phyloP scores from a whole-genome alignment of 768 basidiomycete species.

The Suillus decipiens region DNA sequence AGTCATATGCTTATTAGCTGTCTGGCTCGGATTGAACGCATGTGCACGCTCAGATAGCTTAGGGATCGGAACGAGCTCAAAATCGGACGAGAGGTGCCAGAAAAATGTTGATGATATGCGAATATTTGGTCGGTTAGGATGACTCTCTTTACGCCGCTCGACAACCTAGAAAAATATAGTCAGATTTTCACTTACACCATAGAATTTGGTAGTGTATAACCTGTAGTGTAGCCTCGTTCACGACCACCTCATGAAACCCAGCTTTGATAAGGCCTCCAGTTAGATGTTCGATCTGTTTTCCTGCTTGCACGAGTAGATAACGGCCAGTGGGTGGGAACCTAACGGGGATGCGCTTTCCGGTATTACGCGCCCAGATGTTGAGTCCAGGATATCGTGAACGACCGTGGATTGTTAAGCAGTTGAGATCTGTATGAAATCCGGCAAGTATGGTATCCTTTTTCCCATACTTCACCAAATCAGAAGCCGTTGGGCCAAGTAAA shows the following conservation, averaged over 20 bases:
- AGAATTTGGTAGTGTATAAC: slow-evolving; percentile 40
- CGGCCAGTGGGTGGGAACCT: slow-evolving; percentile 80
- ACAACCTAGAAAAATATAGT: slow-evolving; percentile 50
- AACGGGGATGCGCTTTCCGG: slow-evolving; percentile 86
- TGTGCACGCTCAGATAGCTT: slow-evolving; percentile 50
- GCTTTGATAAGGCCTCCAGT: slow-evolving; percentile 86
- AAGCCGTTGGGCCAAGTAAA: slow-evolving; percentile 91
- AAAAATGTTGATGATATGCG: slow-evolving; percentile 98
- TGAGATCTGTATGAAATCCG: slow-evolving; percentile 93
- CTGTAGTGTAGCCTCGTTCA: slow-evolving; percentile 74
- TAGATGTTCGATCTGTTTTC: slow-evolving; percentile 92
- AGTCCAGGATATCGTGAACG: slow-evolving; percentile 85
- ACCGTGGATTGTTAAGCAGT: slow-evolving; percentile 91
- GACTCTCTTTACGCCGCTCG: slow-evolving; percentile 53
- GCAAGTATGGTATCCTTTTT: slow-evolving; percentile 83
- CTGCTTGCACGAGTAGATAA: slow-evolving; percentile 90
- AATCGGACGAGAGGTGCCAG: slow-evolving; percentile 90
- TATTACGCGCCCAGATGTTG: slow-evolving; percentile 94
- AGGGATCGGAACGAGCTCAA: slow-evolving; percentile 69
- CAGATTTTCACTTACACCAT: neutral
- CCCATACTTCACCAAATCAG: slow-evolving; percentile 81
- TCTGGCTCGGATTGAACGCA: slow-evolving; percentile 39
- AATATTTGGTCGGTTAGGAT: slow-evolving; percentile 80
- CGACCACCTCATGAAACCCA: slow-evolving; percentile 93
- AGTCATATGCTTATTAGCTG: slow-evolving; percentile 26